Evolutionary conservation across 768 basidiomycete genomes (phyloP), one percentile per base, ranked within the genome.

Genomic region (Serendipita sp.): DNA sequence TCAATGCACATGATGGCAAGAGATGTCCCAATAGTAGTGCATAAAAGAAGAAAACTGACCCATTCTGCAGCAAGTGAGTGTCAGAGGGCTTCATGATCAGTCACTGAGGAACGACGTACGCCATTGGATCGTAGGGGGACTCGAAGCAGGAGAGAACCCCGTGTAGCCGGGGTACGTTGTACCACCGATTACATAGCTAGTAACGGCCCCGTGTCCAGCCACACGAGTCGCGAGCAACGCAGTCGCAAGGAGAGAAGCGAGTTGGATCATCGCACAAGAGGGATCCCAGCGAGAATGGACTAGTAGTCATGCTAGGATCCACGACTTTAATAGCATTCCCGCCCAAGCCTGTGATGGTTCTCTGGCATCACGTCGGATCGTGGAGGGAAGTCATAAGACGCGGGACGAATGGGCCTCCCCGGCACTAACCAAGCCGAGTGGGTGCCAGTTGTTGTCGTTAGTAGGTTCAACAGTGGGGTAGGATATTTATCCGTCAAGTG

Each of bases 191-290:
- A 16, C 42, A 26, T 45, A 63, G 17, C 44, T 43, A 20, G 58
- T 64, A 34, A 65, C 64, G 60, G 63, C 64, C 20, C 64, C 64
- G 30, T 65, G 64, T 11, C 53, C 64, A 44, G 63, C 50, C 22
- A 56, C 63, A 22, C 53, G 53, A 31, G 53, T 58, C 3, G 53
- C 53, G 4, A 58, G 26, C 1, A 24, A n/a, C 17, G 26, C 53
- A 4, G 30, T n/a, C 9, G 53, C 53, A 30, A 58, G 24, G 53
- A 58, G 53, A 24, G 53, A 58, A n/a, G 53, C 33, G 30, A 58
- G 31, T 31, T 58, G 20, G 53, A 58, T 22, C 53, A 58, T 58
- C 17, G 11, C n/a, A 11, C 20, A 48, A 9, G n/a, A n/a, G 45
- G 26, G 45, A 5, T 20, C 5, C 9, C 38, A 14, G 38, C 38